Conservation (phyloP, 2,329 filamentous ascomycete species). For the Hortaea werneckii region DNA sequence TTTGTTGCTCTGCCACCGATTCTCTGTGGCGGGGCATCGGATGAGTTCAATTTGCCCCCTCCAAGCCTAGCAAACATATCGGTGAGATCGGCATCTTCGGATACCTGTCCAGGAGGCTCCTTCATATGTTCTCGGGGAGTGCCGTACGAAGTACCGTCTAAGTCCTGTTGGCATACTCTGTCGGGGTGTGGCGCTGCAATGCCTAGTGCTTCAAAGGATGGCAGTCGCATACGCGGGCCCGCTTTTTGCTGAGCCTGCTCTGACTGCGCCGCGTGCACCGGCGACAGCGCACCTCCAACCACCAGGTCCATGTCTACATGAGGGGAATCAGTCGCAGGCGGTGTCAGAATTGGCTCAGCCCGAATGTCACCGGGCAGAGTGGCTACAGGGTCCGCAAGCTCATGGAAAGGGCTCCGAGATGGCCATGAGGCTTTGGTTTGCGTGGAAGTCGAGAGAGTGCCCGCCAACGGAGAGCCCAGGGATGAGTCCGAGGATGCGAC, state of each 20-base stretch:
- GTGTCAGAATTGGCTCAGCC: constrained; percentile 10
- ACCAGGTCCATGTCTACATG: constrained; percentile 15
- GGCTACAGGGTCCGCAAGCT: constrained; percentile 3
- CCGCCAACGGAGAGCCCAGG: constrained; percentile 3
- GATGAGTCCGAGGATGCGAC: constrained; percentile 5
- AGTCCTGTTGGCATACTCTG: constrained; percentile 18
- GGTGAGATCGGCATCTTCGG: not conserved
- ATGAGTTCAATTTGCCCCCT: not conserved
- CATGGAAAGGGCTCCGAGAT: constrained; percentile 2
- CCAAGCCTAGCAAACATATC: constrained; percentile 5
- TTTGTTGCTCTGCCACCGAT: not conserved
- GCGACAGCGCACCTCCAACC: constrained; percentile 20
- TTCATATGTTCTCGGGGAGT: constrained; percentile 1
- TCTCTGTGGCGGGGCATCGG: not conserved
- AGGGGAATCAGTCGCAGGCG: constrained; percentile 8
- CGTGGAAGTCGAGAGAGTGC: not conserved
- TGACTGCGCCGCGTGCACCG: constrained; percentile 8
- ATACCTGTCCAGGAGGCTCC: not conserved
- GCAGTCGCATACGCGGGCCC: constrained; percentile 37
- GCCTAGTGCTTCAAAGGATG: constrained; percentile 43
- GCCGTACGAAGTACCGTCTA: constrained; percentile 10
- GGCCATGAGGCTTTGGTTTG: not conserved
- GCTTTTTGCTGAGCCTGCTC: constrained; percentile 8
- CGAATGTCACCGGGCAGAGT: not conserved
- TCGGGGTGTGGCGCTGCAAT: constrained; percentile 40